Evolutionary conservation across 2,329 filamentous ascomycete genomes (phyloP), one percentile per base, ranked within the genome.

Genomic region (Aspergillus nomiae): DNA sequence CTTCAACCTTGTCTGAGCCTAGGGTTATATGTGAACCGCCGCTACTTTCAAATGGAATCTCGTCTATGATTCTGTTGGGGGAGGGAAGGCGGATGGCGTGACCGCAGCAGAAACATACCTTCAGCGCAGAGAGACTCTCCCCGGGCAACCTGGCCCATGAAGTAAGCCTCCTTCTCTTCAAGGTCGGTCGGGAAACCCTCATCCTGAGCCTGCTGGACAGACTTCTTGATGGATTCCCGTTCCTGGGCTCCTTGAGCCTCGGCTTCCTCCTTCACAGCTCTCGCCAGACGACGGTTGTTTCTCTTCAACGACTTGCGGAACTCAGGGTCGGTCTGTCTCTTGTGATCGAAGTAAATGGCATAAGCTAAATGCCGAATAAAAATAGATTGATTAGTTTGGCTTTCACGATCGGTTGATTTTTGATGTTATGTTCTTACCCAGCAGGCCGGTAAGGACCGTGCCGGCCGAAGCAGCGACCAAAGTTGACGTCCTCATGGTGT

Each of bases 101-200:
- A 56, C 32, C 43, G 45, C 45, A 48, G 30, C n/a, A 48, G 24
- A 62, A 57, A 81, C 87, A 78, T 86, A 95, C 93, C 92, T 79
- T 96, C 91, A 73, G 88, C 84, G 76, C 90, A 92, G 76, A 97
- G 85, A 60, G 86, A 82, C 85, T 99, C 95, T 76, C 95, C 95
- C 76, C 88, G 85, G 71, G 93, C 92, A 68, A 99, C 93, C 81
- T 97, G 92, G 77, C 92, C 89, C 88, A 98, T 96, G 82, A 99
- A 99, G 84, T 92, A 99, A 65, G 89, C 87, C 84, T 99, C 95
- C 78, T 92, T 93, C 83, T 97, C 93, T 78, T 98, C 94, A 41
- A 94, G 88, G 73, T 93, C 92, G 50, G 86, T 85, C 56, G 95
- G 95, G 86, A 96, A 97, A 62, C 94, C 95, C 79, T 96, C 93